phyloP scores from a whole-genome alignment of 805 yeast species.

The Starmerella apicola region DNA sequence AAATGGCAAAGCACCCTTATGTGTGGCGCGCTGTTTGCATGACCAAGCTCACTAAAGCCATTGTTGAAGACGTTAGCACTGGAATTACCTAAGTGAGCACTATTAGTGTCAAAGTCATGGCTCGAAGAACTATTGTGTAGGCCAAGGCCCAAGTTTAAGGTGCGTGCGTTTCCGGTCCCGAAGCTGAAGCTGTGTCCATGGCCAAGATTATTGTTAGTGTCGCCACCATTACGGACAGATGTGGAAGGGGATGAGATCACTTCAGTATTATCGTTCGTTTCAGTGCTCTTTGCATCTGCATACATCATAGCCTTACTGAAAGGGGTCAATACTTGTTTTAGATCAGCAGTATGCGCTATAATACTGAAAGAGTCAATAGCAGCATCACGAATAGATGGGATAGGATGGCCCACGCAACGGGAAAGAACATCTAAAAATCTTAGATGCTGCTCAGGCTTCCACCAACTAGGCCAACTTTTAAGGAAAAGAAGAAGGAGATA shows the following conservation, averaged over 20 bases:
- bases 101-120: conserved; percentile 4
- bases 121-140: conserved; percentile 5
- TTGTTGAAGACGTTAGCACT: background rate
- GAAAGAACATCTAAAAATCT: conserved; percentile 63
- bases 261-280: background rate
- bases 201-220: background rate
- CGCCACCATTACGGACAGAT: background rate
- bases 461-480: conserved; percentile 63
- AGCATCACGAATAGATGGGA: conserved; percentile 4
- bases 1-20: conserved; percentile 26
- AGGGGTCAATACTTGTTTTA: conserved; percentile 11
- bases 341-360: conserved; percentile 9
- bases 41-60: too few species aligned
- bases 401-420: conserved; percentile 26
- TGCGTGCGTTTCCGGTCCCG: conserved; percentile 1
- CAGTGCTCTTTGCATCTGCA: conserved; percentile 10
- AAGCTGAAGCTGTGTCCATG: conserved; percentile 13
- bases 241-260: background rate
- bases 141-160: conserved; percentile 7
- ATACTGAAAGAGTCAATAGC: conserved; percentile 11
- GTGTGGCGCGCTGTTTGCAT: too few species aligned
- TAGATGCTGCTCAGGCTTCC: conserved; percentile 39
- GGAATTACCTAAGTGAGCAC: background rate
- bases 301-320: conserved; percentile 15
- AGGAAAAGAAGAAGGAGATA: conserved; percentile 25